phyloP scores from a whole-genome alignment of 352 stramenopile genomes.

The Hyphochytrium catenoides region DNA sequence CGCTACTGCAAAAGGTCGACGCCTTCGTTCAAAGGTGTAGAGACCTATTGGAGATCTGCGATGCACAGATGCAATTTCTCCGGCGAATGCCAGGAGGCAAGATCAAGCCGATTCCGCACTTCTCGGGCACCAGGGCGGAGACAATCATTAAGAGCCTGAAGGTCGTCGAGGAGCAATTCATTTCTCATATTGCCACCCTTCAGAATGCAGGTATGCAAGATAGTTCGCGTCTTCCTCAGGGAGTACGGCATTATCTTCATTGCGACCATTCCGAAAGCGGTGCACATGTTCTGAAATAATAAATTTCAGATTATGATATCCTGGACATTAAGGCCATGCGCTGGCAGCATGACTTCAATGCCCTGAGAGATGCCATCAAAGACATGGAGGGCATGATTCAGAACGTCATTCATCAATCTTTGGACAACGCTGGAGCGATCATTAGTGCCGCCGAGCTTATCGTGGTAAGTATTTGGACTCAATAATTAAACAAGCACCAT shows the following conservation, averaged over 20 bases:
- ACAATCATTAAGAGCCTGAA: constrained; percentile 75
- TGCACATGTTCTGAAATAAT: too few species aligned
- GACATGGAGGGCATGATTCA: constrained; percentile 85
- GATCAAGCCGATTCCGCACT: constrained; percentile 42
- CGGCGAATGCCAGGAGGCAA: constrained; percentile 43
- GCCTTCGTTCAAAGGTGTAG: constrained; percentile 83
- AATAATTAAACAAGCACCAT: too few species aligned
- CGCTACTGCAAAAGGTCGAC: too few species aligned
- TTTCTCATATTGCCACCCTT: constrained; percentile 62
- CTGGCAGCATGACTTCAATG: constrained; percentile 86
- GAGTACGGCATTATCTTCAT: too few species aligned
- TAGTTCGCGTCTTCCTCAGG: too few species aligned
- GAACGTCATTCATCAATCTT: constrained; percentile 83
- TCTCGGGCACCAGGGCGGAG: constrained; percentile 68
- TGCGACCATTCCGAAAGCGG: too few species aligned
- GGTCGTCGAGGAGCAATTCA: constrained; percentile 76
- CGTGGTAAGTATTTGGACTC: too few species aligned
- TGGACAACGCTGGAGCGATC: constrained; percentile 73
- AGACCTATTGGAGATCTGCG: constrained; percentile 79
- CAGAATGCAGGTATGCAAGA: too few species aligned
- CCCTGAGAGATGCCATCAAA: constrained; percentile 85
- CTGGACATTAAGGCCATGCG: constrained; percentile 79
- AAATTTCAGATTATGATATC: constrained; percentile 84
- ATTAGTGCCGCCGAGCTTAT: too few species aligned
- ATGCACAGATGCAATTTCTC: constrained; percentile 82